Conservation (phyloP, 805 yeast genomes). For the Lachancea thermotolerans region DNA sequence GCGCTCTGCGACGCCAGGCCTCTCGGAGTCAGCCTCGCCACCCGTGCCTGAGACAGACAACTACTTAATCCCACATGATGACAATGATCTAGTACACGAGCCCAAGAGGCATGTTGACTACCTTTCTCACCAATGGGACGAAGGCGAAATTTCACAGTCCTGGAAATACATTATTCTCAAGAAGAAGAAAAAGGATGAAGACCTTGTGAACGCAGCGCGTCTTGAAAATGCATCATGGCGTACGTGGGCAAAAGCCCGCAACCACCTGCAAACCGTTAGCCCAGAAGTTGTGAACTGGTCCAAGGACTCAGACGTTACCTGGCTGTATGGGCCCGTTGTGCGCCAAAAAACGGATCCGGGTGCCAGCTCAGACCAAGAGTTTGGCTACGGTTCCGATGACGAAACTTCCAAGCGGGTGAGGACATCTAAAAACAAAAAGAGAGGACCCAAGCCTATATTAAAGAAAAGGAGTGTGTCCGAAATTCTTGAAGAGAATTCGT, state of each 20-base stretch:
- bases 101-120: conserved; percentile 93
- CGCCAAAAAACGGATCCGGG: conserved; percentile 12
- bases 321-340: conserved; percentile 87
- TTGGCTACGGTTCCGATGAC: conserved; percentile 37
- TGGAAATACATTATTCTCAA: conserved; percentile 89
- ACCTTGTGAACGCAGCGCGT: conserved; percentile 75
- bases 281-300: conserved; percentile 95
- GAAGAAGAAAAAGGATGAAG: conserved; percentile 47
- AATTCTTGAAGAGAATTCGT: conserved; percentile 40
- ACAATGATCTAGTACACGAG: conserved; percentile 67
- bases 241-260: conserved; percentile 92
- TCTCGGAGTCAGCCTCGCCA: conserved; percentile 31
- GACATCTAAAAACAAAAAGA: conserved; percentile 8
- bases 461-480: conserved; percentile 84
- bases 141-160: conserved; percentile 82
- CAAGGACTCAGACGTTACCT: conserved; percentile 93
- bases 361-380: conserved; percentile 9
- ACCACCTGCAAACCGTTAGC: conserved; percentile 68
- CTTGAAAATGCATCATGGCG: conserved; percentile 93
- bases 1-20: conserved; percentile 7
- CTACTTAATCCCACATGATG: conserved; percentile 61
- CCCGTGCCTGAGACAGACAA: conserved; percentile 29
- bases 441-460: conserved; percentile 69
- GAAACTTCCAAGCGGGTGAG: conserved; percentile 31
- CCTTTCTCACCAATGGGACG: conserved; percentile 93